Evolutionary conservation across 73 alveolate species (phyloP), one percentile per base, ranked within the genome.

Genomic region (Stentor roeselii): DNA sequence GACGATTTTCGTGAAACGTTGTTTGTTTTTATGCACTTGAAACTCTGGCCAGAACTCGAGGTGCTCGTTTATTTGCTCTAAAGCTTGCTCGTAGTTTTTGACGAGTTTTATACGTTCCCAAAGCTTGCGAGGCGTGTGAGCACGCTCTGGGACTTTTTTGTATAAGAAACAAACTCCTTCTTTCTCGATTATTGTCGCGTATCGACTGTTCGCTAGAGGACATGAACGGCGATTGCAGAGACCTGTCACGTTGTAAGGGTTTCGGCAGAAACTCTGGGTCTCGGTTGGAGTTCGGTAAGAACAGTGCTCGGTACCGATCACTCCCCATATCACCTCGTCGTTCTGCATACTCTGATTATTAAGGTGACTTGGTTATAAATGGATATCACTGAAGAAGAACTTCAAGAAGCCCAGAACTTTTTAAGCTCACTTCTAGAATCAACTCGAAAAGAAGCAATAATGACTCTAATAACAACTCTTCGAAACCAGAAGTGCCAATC

Each of bases 171-270:
- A 97, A 2, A 89, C 94, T 3, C 99, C 99, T 82, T 96, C 97
- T 82, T 95, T 97, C 84, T 96, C 99, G 38, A 90, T 87, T 35
- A 96, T 94, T 34, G 99, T 96, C 34, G 99, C 98, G 90, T 95
- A 96, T 59, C 97, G 83, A 82, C 95, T 86, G 94, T 98, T 98
- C 39, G 99, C 97, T 41, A 98, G 84, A 36, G 99, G 99, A 86
- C 99, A 98, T 0, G 99, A 92, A 83, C 91, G 90, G 86, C 99
- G 85, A 84, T 95, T 95, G 97, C 99, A 98, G 59, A 98, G 93
- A 36, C 99, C 99, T 21, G 99, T 98, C 84, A 98, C 97, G 86
- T 97, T 96, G 91, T 95, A 96, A 86, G 92, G 98, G 90, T 95
- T 97, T 36, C 98, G 78, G 93, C 99, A 97, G 93, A 96, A 95